Evolutionary conservation across 2,329 filamentous ascomycete species (phyloP).

Genomic region (Cladosporium sp.): DNA sequence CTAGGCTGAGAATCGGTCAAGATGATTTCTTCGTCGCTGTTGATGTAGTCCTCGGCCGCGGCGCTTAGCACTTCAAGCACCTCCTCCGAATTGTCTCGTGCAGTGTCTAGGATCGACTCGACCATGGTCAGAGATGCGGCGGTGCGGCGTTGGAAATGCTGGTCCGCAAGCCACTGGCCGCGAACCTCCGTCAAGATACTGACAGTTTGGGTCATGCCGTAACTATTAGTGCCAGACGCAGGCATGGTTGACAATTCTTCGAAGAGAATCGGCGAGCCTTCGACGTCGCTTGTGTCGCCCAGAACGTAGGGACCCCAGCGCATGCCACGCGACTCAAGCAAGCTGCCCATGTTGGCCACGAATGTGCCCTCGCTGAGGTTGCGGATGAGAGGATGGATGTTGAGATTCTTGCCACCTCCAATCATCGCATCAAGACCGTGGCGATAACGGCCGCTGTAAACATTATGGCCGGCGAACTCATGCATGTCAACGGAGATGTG

Average conservation of each 20-base stretch:
- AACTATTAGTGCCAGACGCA: slow-evolving; percentile 23
- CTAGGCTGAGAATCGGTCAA: slow-evolving; percentile 24
- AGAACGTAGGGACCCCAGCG: slow-evolving; percentile 40
- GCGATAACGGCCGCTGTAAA: slow-evolving; percentile 34
- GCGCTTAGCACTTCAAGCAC: slow-evolving; percentile 26
- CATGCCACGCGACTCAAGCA: slow-evolving; percentile 31
- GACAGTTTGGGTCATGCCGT: slow-evolving; percentile 24
- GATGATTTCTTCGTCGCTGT: slow-evolving; percentile 27
- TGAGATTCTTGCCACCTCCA: slow-evolving; percentile 40
- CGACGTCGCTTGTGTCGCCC: slow-evolving; percentile 25
- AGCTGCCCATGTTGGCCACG: slow-evolving; percentile 35
- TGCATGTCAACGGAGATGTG: slow-evolving; percentile 41
- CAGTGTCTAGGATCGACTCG: slow-evolving; percentile 21
- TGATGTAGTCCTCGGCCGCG: slow-evolving; percentile 26
- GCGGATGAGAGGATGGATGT: slow-evolving; percentile 38
- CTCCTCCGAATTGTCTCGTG: slow-evolving; percentile 20
- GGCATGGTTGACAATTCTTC: slow-evolving; percentile 30
- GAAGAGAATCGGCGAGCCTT: slow-evolving; percentile 29
- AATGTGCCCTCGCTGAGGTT: slow-evolving; percentile 38
- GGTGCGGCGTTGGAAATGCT: slow-evolving; percentile 27
- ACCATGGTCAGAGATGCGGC: slow-evolving; percentile 23
- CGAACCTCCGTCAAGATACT: slow-evolving; percentile 25
- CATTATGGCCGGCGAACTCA: slow-evolving; percentile 35
- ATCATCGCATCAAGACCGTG: slow-evolving; percentile 40
- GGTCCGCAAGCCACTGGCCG: slow-evolving; percentile 24